Percentiles rank a stretch among this genome's conserved stretches.
Evolutionary conservation across 306 rosid genomes (phyloP).

Genomic region (Glycine latifolia): DNA sequence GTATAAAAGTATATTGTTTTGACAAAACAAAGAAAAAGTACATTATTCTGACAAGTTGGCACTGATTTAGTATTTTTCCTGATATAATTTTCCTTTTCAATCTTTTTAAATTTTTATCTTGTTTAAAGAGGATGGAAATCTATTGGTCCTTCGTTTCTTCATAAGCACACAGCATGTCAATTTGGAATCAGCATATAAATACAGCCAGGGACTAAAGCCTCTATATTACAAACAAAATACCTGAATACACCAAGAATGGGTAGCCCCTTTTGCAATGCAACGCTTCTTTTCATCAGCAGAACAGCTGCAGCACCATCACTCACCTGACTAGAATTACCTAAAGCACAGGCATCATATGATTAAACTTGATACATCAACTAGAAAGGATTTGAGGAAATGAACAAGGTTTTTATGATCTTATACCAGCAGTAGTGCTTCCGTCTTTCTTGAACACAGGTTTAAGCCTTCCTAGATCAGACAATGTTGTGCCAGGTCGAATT

Average conservation of each 20-base stretch:
- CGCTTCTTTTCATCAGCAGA: slow-evolving; percentile 90
- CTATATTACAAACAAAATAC: slow-evolving; percentile 47
- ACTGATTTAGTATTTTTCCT: slow-evolving; percentile 11
- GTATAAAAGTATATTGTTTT: neutral
- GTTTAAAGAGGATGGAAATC: neutral
- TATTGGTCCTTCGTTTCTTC: neutral
- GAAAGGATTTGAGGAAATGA: slow-evolving; percentile 3
- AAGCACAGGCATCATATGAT: slow-evolving; percentile 42
- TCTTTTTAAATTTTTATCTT: neutral
- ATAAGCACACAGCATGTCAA: slow-evolving; percentile 8
- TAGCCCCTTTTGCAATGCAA: slow-evolving; percentile 77
- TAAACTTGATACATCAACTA: slow-evolving; percentile 9
- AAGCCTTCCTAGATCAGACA: slow-evolving; percentile 72
- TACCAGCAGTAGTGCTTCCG: slow-evolving; percentile 95
- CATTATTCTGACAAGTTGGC: neutral
- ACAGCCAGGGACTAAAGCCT: slow-evolving; percentile 7
- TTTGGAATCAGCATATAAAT: slow-evolving; percentile 30
- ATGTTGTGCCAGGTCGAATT: slow-evolving; percentile 72
- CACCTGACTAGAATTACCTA: slow-evolving; percentile 97
- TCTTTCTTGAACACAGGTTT: slow-evolving; percentile 93
- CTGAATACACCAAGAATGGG: slow-evolving; percentile 96
- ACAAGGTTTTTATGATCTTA: slow-evolving; percentile 19
- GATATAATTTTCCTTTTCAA: neutral
- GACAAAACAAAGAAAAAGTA: slow-evolving; percentile 1
- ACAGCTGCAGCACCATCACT: slow-evolving; percentile 98